Conservation (phyloP, 176 grass and related monocot genomes). For the Cocos nucifera region DNA sequence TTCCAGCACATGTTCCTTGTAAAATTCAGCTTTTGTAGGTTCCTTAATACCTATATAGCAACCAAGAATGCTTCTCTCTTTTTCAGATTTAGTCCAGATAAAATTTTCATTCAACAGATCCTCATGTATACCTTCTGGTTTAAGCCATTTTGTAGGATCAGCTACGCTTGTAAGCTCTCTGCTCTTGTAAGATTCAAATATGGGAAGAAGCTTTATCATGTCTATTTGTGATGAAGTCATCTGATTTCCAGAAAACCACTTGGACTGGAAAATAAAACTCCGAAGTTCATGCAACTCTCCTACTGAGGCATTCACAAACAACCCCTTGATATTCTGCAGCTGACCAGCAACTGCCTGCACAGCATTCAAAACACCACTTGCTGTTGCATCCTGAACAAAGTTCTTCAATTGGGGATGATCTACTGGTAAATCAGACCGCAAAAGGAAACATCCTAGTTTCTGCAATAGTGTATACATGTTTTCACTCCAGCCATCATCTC, state of each 20-base stretch:
- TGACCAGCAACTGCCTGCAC: slow-evolving; percentile 55
- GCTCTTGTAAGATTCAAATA: slow-evolving; percentile 95
- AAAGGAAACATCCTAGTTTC: slow-evolving; percentile 77
- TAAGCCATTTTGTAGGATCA: slow-evolving; percentile 82
- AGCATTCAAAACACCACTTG: slow-evolving; percentile 82
- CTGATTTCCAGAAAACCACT: slow-evolving; percentile 87
- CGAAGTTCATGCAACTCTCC: slow-evolving; percentile 84
- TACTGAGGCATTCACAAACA: slow-evolving; percentile 48
- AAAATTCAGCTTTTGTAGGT: slow-evolving; percentile 78
- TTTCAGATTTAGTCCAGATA: slow-evolving; percentile 73
- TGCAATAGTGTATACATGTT: slow-evolving; percentile 88
- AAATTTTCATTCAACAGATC: slow-evolving; percentile 78
- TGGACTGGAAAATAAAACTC: slow-evolving; percentile 94
- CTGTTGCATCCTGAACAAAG: slow-evolving; percentile 77
- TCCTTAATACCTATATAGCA: slow-evolving; percentile 61
- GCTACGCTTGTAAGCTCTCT: slow-evolving; percentile 65
- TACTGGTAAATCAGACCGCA: slow-evolving; percentile 64
- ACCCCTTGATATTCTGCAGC: slow-evolving; percentile 37
- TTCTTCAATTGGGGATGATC: slow-evolving; percentile 70
- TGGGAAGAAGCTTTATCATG: slow-evolving; percentile 65
- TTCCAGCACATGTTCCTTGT: slow-evolving; percentile 81
- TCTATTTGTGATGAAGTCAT: slow-evolving; percentile 46
- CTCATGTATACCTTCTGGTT: slow-evolving; percentile 80
- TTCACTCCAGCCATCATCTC: slow-evolving; percentile 90
- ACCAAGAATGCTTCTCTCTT: slow-evolving; percentile 81